Evolutionary conservation across 2,329 filamentous ascomycete genomes (phyloP).

Genomic region (Colletotrichum gigasporum): DNA sequence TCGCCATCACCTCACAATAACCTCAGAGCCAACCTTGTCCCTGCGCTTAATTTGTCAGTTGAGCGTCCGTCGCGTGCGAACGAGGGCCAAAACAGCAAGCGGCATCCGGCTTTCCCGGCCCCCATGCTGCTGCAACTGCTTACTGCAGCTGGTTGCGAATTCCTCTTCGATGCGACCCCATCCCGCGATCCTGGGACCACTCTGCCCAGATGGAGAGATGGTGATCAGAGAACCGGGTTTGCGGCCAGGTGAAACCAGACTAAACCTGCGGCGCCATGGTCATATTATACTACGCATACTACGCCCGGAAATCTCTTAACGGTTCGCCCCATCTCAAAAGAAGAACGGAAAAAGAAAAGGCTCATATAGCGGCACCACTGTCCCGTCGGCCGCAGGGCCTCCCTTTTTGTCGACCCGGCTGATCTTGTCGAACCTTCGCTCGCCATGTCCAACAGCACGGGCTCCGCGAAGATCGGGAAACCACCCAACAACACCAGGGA

Average conservation of each 20-base stretch:
- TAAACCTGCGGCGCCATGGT: slow-evolving; percentile 2
- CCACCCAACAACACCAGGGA: slow-evolving; percentile 24
- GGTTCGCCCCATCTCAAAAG: not conserved
- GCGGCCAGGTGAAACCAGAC: slow-evolving; percentile 1
- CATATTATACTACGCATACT: too few relatives aligned
- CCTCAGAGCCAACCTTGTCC: slow-evolving; percentile 13
- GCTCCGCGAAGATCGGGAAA: slow-evolving; percentile 22
- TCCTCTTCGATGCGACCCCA: not conserved
- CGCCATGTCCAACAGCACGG: slow-evolving; percentile 24
- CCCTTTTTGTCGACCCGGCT: not conserved
- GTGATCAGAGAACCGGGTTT: not conserved
- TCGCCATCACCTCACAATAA: slow-evolving; percentile 11
- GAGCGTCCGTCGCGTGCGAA: not conserved
- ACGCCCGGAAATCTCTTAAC: not conserved
- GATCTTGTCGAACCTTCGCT: not conserved
- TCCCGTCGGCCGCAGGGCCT: not conserved
- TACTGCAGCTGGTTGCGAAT: too few relatives aligned
- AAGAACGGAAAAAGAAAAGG: not conserved
- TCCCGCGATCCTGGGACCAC: slow-evolving; percentile 16
- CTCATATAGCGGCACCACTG: slow-evolving; percentile 14
- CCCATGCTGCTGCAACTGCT: not conserved
- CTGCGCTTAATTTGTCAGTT: slow-evolving; percentile 5
- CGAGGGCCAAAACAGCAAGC: slow-evolving; percentile 3
- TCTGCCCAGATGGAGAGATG: not conserved
- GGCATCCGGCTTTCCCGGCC: not conserved